Percentiles rank a stretch among this genome's conserved stretches.
Evolutionary conservation across 208 protist species (phyloP).

Genomic region (Wallacemonas sp.): DNA sequence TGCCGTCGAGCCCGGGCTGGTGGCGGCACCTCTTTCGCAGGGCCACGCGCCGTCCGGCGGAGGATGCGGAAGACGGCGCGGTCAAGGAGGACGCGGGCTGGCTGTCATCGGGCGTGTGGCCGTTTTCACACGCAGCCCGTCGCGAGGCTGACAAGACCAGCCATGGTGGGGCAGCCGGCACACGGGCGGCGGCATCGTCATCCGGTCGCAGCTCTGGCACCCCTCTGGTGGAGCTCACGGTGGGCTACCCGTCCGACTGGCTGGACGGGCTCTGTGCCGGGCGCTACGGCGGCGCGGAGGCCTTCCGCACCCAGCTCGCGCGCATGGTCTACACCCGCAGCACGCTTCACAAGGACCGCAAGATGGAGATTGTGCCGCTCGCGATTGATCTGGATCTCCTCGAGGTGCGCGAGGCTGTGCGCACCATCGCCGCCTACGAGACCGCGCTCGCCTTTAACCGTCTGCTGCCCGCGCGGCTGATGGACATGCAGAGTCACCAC

Average conservation of each 20-base stretch:
- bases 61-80: not conserved
- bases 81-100: not conserved
- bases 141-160: too few relatives aligned
- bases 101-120: not conserved
- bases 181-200: too few relatives aligned
- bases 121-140: not conserved
- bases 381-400: slow-evolving; percentile 79
- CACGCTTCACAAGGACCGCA: slow-evolving; percentile 63
- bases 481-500: not conserved
- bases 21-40: slow-evolving; percentile 8
- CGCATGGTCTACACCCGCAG: slow-evolving; percentile 65
- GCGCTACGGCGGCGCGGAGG: slow-evolving; percentile 53
- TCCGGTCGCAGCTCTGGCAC: not conserved
- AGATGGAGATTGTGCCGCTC: slow-evolving; percentile 81
- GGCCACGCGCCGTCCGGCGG: not conserved
- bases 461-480: slow-evolving; percentile 23
- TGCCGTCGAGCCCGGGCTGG: slow-evolving; percentile 7
- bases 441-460: slow-evolving; percentile 68
- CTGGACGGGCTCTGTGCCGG: slow-evolving; percentile 62
- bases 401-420: slow-evolving; percentile 60
- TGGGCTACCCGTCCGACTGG: slow-evolving; percentile 88
- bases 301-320: slow-evolving; percentile 71
- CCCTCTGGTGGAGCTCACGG: slow-evolving; percentile 73
- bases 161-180: too few relatives aligned
- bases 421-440: slow-evolving; percentile 77